phyloP scores from a whole-genome alignment of 441 rosid species.

The Mallotus repandus region DNA sequence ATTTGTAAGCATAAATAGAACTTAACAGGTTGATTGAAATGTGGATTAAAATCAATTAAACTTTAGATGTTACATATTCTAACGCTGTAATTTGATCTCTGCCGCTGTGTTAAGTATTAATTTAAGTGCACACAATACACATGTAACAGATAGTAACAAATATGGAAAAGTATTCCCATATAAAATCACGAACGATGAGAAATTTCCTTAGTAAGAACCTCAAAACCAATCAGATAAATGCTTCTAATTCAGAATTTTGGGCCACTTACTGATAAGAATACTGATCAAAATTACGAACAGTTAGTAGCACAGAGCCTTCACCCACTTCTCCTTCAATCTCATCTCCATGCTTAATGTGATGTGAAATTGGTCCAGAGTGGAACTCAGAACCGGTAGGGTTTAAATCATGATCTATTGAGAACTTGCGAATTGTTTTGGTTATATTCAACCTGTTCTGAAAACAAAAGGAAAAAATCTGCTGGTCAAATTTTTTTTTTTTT shows the following conservation, averaged over 20 bases:
- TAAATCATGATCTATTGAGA: conserved; percentile 80
- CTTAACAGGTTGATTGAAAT: neutral
- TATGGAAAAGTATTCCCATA: neutral
- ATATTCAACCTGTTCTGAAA: conserved; percentile 98
- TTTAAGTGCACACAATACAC: neutral
- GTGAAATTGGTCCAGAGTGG: conserved; percentile 58
- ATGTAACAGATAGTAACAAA: neutral
- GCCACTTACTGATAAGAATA: conserved; percentile 72
- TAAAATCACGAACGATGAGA: conserved; percentile 5
- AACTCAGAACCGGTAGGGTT: conserved; percentile 80
- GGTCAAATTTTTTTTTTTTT: neutral
- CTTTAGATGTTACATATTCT: neutral
- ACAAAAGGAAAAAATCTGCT: conserved; percentile 26
- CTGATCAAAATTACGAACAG: conserved; percentile 60
- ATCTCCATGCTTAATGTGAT: conserved; percentile 86
- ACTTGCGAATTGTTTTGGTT: conserved; percentile 92
- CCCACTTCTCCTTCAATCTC: conserved; percentile 60
- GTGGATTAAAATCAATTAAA: neutral
- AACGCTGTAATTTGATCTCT: neutral
- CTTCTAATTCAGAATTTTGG: conserved; percentile 23
- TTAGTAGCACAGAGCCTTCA: conserved; percentile 64
- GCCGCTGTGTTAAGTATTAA: neutral
- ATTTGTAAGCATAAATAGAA: neutral
- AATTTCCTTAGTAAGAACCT: conserved; percentile 9
- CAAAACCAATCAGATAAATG: conserved; percentile 13